Evolutionary conservation across 2,329 filamentous ascomycete genomes (phyloP), one percentile per base, ranked within the genome.

Genomic region (Emmonsia crescens): DNA sequence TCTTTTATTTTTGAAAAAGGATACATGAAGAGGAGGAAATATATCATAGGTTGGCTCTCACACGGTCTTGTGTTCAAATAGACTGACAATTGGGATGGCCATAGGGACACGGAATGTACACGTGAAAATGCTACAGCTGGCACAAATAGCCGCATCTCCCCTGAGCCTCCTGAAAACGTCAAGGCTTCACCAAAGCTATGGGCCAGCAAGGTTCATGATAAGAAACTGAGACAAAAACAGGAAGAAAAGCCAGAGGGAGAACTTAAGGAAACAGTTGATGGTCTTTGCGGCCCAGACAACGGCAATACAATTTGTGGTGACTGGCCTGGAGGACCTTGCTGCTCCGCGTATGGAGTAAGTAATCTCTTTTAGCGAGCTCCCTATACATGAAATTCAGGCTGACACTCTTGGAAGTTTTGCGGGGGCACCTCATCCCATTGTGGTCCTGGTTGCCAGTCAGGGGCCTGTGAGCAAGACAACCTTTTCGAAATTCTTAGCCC

Each of bases 311-410:
- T 82, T 49, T 85, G 82, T 67, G 80, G 80, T 24, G 68, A 79
- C 61, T 85, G 80, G 80, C 67, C 70, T 33, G 74, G 76, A 40
- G 82, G 82, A 51, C 73, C 78, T 61, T 84, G 82, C 67, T 83
- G 82, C 68, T 82, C 79, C 42, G 78, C 82, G 74, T 84, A 83
- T 68, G 82, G 82, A 33, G 84, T 81, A 71, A 82, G 82, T 64
- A 3, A 29, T 21, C 44, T 31, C 24, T 31, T 56, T 16, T 16
- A 14, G 38, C 16, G 8, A 12, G 21, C 8, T 12, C 2, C 5
- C 16, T 27, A 42, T 29, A 16, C 8, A 3, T 16, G 14, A 9
- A 44, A 44, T 29, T 44, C 24, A 9, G 38, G 16, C 38, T 57
- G 27, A 57, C 14, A n/a, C 16, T 57, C 14, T 21, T n/a, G 31